Evolutionary conservation across 2,329 filamentous ascomycete genomes (phyloP).

Genomic region (Fusarium devonianum): DNA sequence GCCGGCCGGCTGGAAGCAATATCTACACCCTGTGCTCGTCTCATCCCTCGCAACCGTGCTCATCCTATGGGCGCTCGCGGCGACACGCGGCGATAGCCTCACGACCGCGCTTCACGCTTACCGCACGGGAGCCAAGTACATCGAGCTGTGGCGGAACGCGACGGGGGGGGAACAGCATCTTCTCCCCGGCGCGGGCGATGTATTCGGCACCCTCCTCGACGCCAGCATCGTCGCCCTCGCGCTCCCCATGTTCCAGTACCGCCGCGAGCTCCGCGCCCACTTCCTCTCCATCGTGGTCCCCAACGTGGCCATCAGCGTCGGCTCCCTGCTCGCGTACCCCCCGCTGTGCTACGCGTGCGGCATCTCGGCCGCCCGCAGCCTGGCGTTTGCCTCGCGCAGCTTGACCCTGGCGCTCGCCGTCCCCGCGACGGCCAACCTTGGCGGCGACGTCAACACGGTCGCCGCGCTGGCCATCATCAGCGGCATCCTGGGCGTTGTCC

Average conservation of each 20-base stretch:
- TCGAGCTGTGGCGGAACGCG: conserved; percentile 56
- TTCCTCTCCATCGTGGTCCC: conserved; percentile 63
- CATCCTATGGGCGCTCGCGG: conserved; percentile 60
- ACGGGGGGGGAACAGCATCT: conserved; percentile 21
- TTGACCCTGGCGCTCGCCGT: conserved; percentile 67
- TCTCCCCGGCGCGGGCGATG: conserved; percentile 62
- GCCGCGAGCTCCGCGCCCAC: conserved; percentile 61
- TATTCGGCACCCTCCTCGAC: conserved; percentile 63
- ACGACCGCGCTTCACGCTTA: conserved; percentile 54
- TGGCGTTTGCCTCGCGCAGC: conserved; percentile 64
- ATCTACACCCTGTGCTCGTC: conserved; percentile 65
- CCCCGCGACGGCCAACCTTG: conserved; percentile 63
- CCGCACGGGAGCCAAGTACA: conserved; percentile 61
- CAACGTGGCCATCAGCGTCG: conserved; percentile 58
- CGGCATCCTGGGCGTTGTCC: conserved; percentile 64
- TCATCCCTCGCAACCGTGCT: conserved; percentile 62
- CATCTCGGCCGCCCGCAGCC: conserved; percentile 58
- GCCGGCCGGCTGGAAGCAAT: conserved; percentile 56
- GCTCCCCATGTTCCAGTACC: conserved; percentile 67
- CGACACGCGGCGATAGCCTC: conserved; percentile 52
- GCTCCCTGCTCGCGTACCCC: conserved; percentile 66
- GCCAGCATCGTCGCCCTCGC: conserved; percentile 66
- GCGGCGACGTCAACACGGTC: conserved; percentile 62
- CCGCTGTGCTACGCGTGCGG: conserved; percentile 60
- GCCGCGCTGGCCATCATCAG: conserved; percentile 66